Percentiles rank a stretch among this genome's conserved stretches.
Evolutionary conservation across 1,139 yeast genomes (phyloP).

Genomic region (Pichia sp.): DNA sequence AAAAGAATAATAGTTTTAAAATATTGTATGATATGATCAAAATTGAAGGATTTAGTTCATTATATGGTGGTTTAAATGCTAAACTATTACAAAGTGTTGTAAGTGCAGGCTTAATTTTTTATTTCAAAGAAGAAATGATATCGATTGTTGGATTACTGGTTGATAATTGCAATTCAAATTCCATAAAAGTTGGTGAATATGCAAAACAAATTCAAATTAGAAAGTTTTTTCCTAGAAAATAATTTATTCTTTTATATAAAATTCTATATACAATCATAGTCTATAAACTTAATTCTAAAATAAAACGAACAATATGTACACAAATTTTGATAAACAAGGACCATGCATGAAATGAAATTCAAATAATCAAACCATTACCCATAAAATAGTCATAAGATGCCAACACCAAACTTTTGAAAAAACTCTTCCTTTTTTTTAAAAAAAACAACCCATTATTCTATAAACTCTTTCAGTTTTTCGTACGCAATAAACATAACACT

Average conservation of each 20-base stretch:
- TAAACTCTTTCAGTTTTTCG: constrained; percentile 49
- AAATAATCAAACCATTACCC: too few species aligned
- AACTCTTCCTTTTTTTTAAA: too few species aligned
- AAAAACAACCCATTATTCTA: too few species aligned
- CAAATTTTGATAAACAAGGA: too few species aligned
- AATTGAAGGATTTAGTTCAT: constrained; percentile 68
- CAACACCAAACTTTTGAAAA: neutral
- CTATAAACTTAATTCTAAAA: too few species aligned
- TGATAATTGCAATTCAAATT: neutral
- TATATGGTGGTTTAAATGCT: constrained; percentile 75
- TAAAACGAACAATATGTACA: too few species aligned
- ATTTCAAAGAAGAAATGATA: constrained; percentile 81
- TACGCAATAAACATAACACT: constrained; percentile 80
- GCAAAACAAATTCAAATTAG: neutral
- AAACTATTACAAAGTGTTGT: constrained; percentile 78
- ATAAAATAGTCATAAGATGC: too few species aligned
- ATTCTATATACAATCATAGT: too few species aligned
- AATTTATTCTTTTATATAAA: constrained; percentile 1
- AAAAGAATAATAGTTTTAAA: constrained; percentile 34
- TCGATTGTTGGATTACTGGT: constrained; percentile 32
- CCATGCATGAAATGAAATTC: too few species aligned
- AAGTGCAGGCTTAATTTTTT: constrained; percentile 86
- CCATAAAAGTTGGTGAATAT: neutral
- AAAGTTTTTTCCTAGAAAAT: constrained; percentile 36
- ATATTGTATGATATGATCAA: constrained; percentile 46